Evolutionary conservation across 257 asterid species (phyloP).

Genomic region (Forsythia viridissima): DNA sequence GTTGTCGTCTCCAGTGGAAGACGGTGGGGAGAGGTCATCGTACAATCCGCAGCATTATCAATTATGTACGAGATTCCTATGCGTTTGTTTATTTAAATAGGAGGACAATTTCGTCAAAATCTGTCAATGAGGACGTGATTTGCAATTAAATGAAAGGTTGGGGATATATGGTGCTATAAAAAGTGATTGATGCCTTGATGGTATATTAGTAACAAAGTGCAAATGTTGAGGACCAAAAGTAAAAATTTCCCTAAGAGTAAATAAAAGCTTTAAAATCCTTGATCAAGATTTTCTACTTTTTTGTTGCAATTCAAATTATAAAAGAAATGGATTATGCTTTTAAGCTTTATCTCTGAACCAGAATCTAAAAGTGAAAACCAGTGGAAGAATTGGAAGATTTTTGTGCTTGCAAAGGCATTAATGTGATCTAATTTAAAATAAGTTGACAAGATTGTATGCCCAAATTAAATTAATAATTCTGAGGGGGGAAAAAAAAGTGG

Average conservation of each 20-base stretch:
- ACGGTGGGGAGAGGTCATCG: too few relatives aligned
- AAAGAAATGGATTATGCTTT: background rate
- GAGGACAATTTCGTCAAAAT: too few relatives aligned
- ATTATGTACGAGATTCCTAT: too few relatives aligned
- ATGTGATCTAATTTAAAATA: constrained; percentile 23
- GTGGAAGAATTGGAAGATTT: constrained; percentile 31
- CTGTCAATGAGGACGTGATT: too few relatives aligned
- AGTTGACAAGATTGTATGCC: constrained; percentile 27
- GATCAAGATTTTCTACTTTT: background rate
- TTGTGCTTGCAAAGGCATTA: constrained; percentile 13
- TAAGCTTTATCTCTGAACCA: constrained; percentile 30
- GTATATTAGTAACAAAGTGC: too few relatives aligned
- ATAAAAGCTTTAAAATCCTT: background rate
- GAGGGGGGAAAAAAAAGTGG: constrained; percentile 14
- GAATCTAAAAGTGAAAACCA: constrained; percentile 31
- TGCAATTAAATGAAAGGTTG: too few relatives aligned
- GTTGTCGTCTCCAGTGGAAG: too few relatives aligned
- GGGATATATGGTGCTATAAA: too few relatives aligned
- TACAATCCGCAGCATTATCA: too few relatives aligned
- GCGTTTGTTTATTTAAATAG: too few relatives aligned
- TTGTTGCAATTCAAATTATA: background rate
- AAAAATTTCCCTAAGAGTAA: background rate
- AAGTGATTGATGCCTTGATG: too few relatives aligned
- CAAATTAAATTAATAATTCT: constrained; percentile 13
- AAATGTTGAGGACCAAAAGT: too few relatives aligned